Conservation (phyloP, 768 basidiomycete genomes). For the Ramaria sp. region DNA sequence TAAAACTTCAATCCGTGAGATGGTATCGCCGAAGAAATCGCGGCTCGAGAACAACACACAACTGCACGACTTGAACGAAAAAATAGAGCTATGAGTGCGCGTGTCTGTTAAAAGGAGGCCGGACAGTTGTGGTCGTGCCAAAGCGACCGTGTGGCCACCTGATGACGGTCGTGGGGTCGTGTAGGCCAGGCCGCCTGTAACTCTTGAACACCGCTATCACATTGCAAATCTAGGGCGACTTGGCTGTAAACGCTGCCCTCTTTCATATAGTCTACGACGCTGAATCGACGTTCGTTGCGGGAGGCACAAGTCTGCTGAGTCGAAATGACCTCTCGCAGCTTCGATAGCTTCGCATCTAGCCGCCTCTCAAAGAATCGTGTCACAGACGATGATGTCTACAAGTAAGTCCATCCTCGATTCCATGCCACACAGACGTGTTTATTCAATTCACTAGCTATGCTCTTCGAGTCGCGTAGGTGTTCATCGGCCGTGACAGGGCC, state of each 20-base stretch:
- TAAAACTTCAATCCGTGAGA: no score
- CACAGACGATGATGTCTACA: conserved; percentile 78
- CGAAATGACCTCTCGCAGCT: conserved; percentile 30
- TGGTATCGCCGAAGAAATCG: no score
- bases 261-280: background rate
- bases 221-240: background rate
- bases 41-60: no score
- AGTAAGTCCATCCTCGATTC: conserved; percentile 36
- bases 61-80: no score
- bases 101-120: no score
- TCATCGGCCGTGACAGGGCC: background rate
- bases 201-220: background rate
- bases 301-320: background rate
- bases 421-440: conserved; percentile 1
- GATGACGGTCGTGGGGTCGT: background rate
- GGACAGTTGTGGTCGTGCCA: no score
- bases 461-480: conserved; percentile 72
- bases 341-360: conserved; percentile 57
- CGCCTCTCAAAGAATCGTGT: conserved; percentile 68
- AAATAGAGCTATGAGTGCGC: no score
- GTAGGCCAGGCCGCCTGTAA: background rate
- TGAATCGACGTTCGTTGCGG: background rate
- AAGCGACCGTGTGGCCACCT: background rate
- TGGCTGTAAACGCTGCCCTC: background rate
- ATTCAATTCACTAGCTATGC: conserved; percentile 45